phyloP scores from a whole-genome alignment of 768 basidiomycete genomes.

The Mycena polygramma region DNA sequence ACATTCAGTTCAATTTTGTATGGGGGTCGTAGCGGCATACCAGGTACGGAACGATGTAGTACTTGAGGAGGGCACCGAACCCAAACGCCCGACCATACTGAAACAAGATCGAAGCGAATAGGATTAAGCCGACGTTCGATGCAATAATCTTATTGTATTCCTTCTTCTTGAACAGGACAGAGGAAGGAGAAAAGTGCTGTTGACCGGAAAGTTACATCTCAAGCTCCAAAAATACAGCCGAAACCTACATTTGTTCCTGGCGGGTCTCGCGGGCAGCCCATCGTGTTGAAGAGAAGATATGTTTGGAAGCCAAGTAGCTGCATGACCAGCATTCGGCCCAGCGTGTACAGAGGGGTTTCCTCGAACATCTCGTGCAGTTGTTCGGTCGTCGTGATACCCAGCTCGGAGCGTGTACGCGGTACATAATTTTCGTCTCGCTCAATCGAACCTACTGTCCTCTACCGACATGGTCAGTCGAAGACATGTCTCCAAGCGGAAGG shows the following conservation, averaged over 20 bases:
- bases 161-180: conserved; percentile 13
- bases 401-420: conserved; percentile 40
- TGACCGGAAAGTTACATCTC: conserved; percentile 17
- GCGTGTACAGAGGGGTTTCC: conserved; percentile 64
- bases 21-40: neutral
- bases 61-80: conserved; percentile 22
- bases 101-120: neutral
- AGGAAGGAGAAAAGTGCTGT: conserved; percentile 16
- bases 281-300: conserved; percentile 45
- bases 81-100: conserved; percentile 22
- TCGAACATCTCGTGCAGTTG: conserved; percentile 55
- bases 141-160: conserved; percentile 10
- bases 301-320: conserved; percentile 4
- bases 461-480: neutral
- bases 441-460: conserved; percentile 48
- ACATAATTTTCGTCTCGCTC: conserved; percentile 83
- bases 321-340: conserved; percentile 49
- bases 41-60: conserved; percentile 31
- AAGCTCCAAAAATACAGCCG: neutral
- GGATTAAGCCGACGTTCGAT: conserved; percentile 3
- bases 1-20: neutral
- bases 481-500: neutral
- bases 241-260: conserved; percentile 3
- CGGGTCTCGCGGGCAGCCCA: conserved; percentile 15
- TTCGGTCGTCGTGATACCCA: neutral